Conservation (phyloP, 495 filamentous ascomycete genomes). For the Acidomyces sp. region DNA sequence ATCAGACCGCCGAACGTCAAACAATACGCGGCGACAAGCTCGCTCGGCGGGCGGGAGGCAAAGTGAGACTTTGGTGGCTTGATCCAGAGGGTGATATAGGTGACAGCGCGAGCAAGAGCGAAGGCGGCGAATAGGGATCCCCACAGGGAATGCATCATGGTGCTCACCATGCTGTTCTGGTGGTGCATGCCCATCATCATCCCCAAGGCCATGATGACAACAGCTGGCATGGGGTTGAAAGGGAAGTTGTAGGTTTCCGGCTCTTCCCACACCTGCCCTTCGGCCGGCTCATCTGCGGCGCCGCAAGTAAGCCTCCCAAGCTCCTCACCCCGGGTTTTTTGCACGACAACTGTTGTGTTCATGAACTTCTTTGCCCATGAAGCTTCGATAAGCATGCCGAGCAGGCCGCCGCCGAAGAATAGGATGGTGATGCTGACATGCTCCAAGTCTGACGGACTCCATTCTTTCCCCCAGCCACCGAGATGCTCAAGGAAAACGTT, state of each 20-base stretch:
- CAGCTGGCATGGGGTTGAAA: conserved; percentile 77
- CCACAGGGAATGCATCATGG: conserved; percentile 93
- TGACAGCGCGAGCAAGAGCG: conserved; percentile 61
- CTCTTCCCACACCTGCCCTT: conserved; percentile 32
- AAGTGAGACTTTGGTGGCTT: conserved; percentile 71
- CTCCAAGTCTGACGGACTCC: conserved; percentile 71
- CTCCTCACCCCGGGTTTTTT: not conserved
- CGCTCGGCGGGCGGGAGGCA: conserved; percentile 83
- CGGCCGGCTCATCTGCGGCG: conserved; percentile 31
- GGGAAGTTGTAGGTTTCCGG: conserved; percentile 62
- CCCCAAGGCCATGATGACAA: conserved; percentile 75
- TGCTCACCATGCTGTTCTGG: conserved; percentile 69
- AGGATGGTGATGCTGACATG: conserved; percentile 86
- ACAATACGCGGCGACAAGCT: conserved; percentile 75
- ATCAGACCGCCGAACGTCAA: conserved; percentile 75
- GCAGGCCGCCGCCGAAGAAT: conserved; percentile 89
- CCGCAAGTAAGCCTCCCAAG: conserved; percentile 1
- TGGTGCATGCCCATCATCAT: conserved; percentile 93
- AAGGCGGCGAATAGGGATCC: conserved; percentile 74
- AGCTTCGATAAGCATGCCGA: conserved; percentile 91
- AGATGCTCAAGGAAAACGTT: conserved; percentile 94
- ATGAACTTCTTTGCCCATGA: conserved; percentile 52
- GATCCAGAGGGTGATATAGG: conserved; percentile 68
- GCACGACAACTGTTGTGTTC: conserved; percentile 45
- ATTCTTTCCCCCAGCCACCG: conserved; percentile 51